Base-by-base conservation (phyloP, 768 basidiomycete genomes). In the Grammothele lineata region DNA sequence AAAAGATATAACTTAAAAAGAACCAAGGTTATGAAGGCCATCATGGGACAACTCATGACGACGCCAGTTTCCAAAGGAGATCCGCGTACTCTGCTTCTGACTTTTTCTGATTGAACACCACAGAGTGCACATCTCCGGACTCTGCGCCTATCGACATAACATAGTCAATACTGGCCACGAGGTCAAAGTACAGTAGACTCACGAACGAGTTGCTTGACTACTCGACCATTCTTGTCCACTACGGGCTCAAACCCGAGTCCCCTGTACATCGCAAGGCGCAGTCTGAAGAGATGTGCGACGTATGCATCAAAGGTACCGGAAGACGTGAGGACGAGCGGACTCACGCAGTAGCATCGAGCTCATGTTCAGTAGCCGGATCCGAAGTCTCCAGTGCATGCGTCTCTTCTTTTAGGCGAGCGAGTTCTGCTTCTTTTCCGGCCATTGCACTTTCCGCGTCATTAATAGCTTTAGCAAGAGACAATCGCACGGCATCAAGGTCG, bases 291-390 rank as follows among this genome's bases (percentile, higher is more conserved):
- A 7, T 7, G 27, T 14, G 7, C 27, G 27, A 30, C 14, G 7
- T 30, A 30, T 30, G 27, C 14, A 14, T 30, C 8, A 30, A 30
- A n/a, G n/a, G 27, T 7, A 30, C 27, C 27, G 27, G 27, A 30
- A 30, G 27, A 7, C 7, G 7, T 7, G 27, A 30, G 7, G 8
- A n/a, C n/a, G n/a, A 15, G 8, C 9, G 3, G 8, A 57, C 85
- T 60, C 66, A 89, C 88, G 75, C 66, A 36, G 78, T 78, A 17
- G 83, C 79, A 57, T 86, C 83, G 30, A 90, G 64, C 42, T 87
- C 80, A 53, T 88, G 87, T 50, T 88, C 85, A 17, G 73, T 63
- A 6, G 86, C 83, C 18, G 86, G 83, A 62, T 91, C 87, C 42
- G 77, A 81, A 34, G 73, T 73, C 59, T 90, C 87, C 50, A 87